A percentile compares a stretch with the other conserved stretches of the same genome.
These are phyloP conservation scores for Lagenidium giganteum DNA, from an alignment of 352 stramenopile genomes.

Conservation along the genomic window DNA sequence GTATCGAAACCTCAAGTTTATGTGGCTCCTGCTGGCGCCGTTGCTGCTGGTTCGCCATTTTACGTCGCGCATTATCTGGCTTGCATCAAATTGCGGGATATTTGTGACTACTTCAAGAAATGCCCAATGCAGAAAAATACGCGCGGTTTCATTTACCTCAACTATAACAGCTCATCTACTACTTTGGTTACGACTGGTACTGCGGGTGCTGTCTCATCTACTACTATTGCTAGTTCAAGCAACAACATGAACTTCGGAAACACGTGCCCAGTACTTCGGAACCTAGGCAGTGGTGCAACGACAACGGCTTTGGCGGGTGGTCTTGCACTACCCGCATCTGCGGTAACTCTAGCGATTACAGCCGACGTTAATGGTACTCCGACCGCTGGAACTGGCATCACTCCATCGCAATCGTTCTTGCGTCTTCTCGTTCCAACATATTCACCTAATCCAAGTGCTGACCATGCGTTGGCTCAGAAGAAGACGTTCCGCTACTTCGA, in stretches of 20 bases:
- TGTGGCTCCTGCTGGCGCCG: constrained; percentile 7
- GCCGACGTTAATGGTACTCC: constrained; percentile 8
- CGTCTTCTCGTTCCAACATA: constrained; percentile 8
- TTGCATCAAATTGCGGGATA: constrained; percentile 15
- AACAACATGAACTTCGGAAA: constrained; percentile 18
- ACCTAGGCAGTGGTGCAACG: constrained; percentile 3
- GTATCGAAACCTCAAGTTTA: constrained; percentile 15
- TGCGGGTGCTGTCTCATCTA: constrained; percentile 5
- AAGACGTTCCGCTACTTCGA: constrained; percentile 12
- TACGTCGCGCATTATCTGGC: constrained; percentile 14
- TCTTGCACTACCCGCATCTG: constrained; percentile 3
- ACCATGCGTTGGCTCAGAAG: constrained; percentile 3
- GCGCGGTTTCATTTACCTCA: constrained; percentile 15
- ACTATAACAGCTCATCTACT: constrained; percentile 15
- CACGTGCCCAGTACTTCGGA: constrained; percentile 8
- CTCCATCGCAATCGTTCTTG: constrained; percentile 6
- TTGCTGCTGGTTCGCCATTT: constrained; percentile 11
- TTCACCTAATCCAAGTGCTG: constrained; percentile 4
- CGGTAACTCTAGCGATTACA: constrained; percentile 6
- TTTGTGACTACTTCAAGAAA: constrained; percentile 16
- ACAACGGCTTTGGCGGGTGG: constrained; percentile 2
- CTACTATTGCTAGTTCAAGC: constrained; percentile 9
- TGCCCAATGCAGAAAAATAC: constrained; percentile 17
- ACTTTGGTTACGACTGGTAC: constrained; percentile 11
- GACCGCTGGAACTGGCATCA: constrained; percentile 1